Base-by-base conservation (phyloP, 1,284 basidiomycete species). In the Rhodotorula sp. region DNA sequence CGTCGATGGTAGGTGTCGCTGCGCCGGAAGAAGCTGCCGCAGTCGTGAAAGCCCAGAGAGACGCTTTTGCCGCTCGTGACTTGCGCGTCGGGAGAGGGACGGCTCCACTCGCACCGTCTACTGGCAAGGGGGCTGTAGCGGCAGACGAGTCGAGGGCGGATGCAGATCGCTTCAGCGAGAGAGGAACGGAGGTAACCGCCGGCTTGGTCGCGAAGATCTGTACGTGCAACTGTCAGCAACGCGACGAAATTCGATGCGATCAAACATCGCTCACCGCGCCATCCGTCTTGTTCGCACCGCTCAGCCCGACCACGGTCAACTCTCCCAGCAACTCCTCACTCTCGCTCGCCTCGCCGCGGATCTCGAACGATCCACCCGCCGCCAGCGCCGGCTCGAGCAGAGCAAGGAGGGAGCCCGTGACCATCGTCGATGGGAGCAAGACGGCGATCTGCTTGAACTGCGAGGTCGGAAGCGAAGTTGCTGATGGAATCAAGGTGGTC, bases 21-120 rank as follows among this genome's bases (percentile, higher is more conserved):
- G 71, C 55, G 46, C 71, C 74, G 15, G 72, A 71, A 4, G 66
- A 56, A 24, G 72, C 64, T 9, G 65, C 59, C 4, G 75, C 63
- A 5, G 74, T 70, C 48, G 81, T 86, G 49, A 92, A 82, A 13
- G 89, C 82, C 90, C 91, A 93, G 20, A 93, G 82, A 1, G 89
- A 85, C 10, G 88, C 82, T 77, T 84, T 86, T 54, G 85, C 83
- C 51, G 85, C 86, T 13, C 85, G 82, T 76, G 87, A 86, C 22
- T 78, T 75, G 77, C 83, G 70, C 2, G 71, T 62, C 29, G 71
- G 74, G 20, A 74, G 49, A n/a, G 71, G 59, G 27, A 78, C 56
- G n/a, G 75, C 78, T 44, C 39, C 39, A 15, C 39, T 44, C 7
- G 60, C 22, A 2, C 22, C 51, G n/a, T n/a, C 27, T 4, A 39